Percentiles rank a stretch among this genome's conserved stretches.
These are phyloP conservation scores for Amanita rimosa DNA, from an alignment of 768 basidiomycete species.

Conservation along the genomic window DNA sequence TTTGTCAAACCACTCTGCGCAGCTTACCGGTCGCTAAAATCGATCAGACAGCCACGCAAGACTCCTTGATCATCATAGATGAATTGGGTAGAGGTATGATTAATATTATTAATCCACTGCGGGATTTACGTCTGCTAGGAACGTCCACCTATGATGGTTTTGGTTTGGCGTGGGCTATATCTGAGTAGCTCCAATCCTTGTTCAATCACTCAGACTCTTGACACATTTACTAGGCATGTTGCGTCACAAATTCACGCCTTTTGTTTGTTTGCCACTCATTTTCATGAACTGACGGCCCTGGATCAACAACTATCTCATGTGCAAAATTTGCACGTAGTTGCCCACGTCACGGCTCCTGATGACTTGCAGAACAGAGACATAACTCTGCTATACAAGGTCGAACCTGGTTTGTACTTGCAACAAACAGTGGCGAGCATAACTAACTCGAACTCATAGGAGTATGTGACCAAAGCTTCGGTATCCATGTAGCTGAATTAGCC, in stretches of 20 bases:
- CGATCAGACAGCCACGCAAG: slow-evolving; percentile 72
- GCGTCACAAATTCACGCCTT: slow-evolving; percentile 88
- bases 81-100: slow-evolving; percentile 79
- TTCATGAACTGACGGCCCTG: slow-evolving; percentile 91
- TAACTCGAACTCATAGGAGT: slow-evolving; percentile 38
- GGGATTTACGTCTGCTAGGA: slow-evolving; percentile 27
- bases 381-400: slow-evolving; percentile 88
- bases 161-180: slow-evolving; percentile 97
- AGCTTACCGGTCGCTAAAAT: neutral
- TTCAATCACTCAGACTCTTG: neutral
- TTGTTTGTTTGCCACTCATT: slow-evolving; percentile 96
- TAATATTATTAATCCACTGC: neutral
- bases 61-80: slow-evolving; percentile 95
- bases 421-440: neutral
- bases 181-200: slow-evolving; percentile 50
- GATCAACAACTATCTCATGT: slow-evolving; percentile 81
- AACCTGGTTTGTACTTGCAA: slow-evolving; percentile 51
- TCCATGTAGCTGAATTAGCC: slow-evolving; percentile 94
- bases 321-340: slow-evolving; percentile 92
- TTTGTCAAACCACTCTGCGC: slow-evolving; percentile 20
- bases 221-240: slow-evolving; percentile 53
- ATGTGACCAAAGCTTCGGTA: slow-evolving; percentile 96
- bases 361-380: slow-evolving; percentile 64
- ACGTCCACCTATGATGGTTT: slow-evolving; percentile 98
- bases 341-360: slow-evolving; percentile 79